Evolutionary conservation across 371 early-diverging fungal species (phyloP).

Genomic region (Mortierella sp.): DNA sequence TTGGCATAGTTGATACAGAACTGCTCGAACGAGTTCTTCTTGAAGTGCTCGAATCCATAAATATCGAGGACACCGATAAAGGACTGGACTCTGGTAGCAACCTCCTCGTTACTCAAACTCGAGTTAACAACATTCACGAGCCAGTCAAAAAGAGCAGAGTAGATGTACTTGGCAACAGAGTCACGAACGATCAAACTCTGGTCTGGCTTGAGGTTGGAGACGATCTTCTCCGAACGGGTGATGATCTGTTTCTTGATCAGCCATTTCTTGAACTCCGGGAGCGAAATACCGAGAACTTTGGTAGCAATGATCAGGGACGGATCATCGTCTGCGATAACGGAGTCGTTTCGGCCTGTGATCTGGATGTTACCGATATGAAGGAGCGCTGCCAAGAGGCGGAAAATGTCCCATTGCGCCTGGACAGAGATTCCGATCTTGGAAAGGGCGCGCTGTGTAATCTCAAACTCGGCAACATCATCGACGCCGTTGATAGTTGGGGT

Average conservation of each 20-base stretch:
- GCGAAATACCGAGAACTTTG: slow-evolving; percentile 79
- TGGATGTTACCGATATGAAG: slow-evolving; percentile 94
- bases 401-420: slow-evolving; percentile 90
- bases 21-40: slow-evolving; percentile 99
- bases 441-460: slow-evolving; percentile 84
- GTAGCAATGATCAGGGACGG: slow-evolving; percentile 73
- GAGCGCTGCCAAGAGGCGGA: slow-evolving; percentile 88
- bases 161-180: slow-evolving; percentile 94
- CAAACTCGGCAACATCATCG: slow-evolving; percentile 93
- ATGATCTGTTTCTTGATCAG: slow-evolving; percentile 88
- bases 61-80: slow-evolving; percentile 98
- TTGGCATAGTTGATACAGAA: slow-evolving; percentile 99
- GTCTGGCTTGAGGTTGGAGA: slow-evolving; percentile 74
- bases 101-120: slow-evolving; percentile 77
- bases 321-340: slow-evolving; percentile 78
- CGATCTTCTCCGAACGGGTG: slow-evolving; percentile 88
- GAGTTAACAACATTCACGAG: slow-evolving; percentile 86
- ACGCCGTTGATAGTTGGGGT: slow-evolving; percentile 85
- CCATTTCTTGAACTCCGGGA: slow-evolving; percentile 87
- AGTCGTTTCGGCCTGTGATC: slow-evolving; percentile 77
- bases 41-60: slow-evolving; percentile 97
- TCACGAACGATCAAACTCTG: slow-evolving; percentile 89
- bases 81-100: slow-evolving; percentile 58
- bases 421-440: slow-evolving; percentile 87
- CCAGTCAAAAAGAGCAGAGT: slow-evolving; percentile 94